phyloP scores from a whole-genome alignment of 805 yeast genomes.

The Zygotorulaspora sp. region DNA sequence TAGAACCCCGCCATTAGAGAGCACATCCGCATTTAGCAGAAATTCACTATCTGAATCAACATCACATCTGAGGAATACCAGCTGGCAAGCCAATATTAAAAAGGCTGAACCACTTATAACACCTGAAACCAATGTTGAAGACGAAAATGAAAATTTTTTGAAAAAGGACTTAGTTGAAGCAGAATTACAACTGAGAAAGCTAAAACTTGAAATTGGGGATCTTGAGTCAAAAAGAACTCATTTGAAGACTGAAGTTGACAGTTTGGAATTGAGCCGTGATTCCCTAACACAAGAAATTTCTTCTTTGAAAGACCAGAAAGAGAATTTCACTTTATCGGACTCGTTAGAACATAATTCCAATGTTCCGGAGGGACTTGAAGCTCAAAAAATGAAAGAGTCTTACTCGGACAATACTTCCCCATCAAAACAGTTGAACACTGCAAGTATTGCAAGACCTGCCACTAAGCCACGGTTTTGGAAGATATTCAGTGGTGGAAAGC shows the following conservation, averaged over 20 bases:
- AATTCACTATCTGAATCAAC: conserved; percentile 12
- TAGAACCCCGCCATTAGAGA: conserved; percentile 25
- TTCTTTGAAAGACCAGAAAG: conserved; percentile 24
- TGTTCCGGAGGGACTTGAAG: conserved; percentile 1
- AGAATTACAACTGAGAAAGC: conserved; percentile 38
- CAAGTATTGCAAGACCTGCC: conserved; percentile 25
- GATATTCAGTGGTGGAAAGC: conserved; percentile 23
- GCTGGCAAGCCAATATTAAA: conserved; percentile 15
- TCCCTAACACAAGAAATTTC: conserved; percentile 45
- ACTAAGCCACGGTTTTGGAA: conserved; percentile 35
- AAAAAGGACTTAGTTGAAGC: conserved; percentile 25
- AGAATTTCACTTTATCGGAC: conserved; percentile 14
- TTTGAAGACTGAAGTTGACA: conserved; percentile 48
- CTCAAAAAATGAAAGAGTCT: conserved; percentile 8
- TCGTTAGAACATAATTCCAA: conserved; percentile 14
- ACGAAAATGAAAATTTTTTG: conserved; percentile 13
- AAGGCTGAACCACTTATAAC: conserved; percentile 7
- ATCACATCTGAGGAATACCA: conserved; percentile 11
- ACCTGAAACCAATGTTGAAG: conserved; percentile 1
- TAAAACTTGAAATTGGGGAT: conserved; percentile 40
- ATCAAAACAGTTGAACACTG: conserved; percentile 21
- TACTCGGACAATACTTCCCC: conserved; percentile 10
- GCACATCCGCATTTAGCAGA: conserved; percentile 12
- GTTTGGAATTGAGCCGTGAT: conserved; percentile 45
- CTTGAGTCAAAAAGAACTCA: conserved; percentile 42